A percentile compares a stretch with the other conserved stretches of the same genome.
These are phyloP conservation scores for Ensete glaucum DNA, from an alignment of 176 grass and related monocot species.

Conservation along the genomic window DNA sequence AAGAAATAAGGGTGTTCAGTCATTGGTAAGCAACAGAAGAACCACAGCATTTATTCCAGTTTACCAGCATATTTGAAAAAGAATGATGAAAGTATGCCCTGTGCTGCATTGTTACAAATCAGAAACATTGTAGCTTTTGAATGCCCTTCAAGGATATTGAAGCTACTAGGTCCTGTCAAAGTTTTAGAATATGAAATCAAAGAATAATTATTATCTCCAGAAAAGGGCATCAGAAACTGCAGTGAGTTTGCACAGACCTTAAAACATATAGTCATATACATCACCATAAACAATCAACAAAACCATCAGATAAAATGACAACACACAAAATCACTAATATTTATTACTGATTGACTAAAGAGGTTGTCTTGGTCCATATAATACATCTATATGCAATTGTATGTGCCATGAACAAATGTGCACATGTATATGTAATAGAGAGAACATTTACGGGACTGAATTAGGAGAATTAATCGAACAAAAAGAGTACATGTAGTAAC, in stretches of 20 bases:
- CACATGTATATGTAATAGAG: background rate
- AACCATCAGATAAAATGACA: background rate
- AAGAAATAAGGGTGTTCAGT: background rate
- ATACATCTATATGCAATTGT: background rate
- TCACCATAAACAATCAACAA: background rate
- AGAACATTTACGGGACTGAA: too few species aligned
- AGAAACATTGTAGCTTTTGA: slow-evolving; percentile 85
- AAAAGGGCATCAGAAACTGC: slow-evolving; percentile 10
- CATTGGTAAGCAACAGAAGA: background rate
- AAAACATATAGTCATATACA: background rate
- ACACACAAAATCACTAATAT: background rate
- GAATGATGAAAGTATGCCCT: slow-evolving; percentile 99
- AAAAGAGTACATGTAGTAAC: too few species aligned
- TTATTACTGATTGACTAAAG: background rate
- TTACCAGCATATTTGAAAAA: slow-evolving; percentile 99
- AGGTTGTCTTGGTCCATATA: background rate
- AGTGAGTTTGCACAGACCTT: background rate
- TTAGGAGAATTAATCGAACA: too few species aligned
- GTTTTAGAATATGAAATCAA: background rate
- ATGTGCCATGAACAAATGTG: background rate
- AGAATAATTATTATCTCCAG: background rate
- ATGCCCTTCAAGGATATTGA: slow-evolving; percentile 92
- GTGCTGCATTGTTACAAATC: slow-evolving; percentile 96
- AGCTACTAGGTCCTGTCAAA: slow-evolving; percentile 69
- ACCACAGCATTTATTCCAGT: background rate